These are phyloP conservation scores for Agaricus sinodeliciosus DNA, from an alignment of 768 basidiomycete genomes.

Conservation along the genomic window DNA sequence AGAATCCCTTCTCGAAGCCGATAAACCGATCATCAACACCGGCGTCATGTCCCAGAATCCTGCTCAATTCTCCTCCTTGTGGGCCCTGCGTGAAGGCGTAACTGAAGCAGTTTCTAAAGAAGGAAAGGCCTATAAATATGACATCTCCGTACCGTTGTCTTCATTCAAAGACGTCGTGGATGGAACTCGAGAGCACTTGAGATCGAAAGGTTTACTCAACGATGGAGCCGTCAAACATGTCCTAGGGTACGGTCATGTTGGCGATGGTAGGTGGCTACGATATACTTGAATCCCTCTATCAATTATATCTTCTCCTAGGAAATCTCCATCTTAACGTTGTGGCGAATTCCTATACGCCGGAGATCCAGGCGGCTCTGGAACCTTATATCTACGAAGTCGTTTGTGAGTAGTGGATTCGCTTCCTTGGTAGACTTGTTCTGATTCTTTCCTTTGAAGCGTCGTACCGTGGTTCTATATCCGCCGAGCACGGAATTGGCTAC, in stretches of 20 bases:
- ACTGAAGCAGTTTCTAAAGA: constrained; percentile 91
- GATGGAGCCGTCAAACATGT: constrained; percentile 77
- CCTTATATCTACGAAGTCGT: constrained; percentile 88
- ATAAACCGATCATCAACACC: constrained; percentile 73
- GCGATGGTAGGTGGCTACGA: constrained; percentile 63
- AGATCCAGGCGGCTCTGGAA: constrained; percentile 84
- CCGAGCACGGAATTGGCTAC: constrained; percentile 94
- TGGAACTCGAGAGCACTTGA: constrained; percentile 63
- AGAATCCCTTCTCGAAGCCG: constrained; percentile 68
- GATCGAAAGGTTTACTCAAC: constrained; percentile 60
- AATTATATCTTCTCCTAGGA: constrained; percentile 36
- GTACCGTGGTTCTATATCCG: constrained; percentile 87
- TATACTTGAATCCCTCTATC: not conserved
- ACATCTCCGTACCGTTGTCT: constrained; percentile 82
- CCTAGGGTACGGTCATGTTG: constrained; percentile 93
- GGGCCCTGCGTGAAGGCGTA: constrained; percentile 88
- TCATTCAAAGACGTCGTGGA: constrained; percentile 88
- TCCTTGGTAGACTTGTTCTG: not conserved
- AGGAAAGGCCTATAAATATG: constrained; percentile 96
- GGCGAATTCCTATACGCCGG: constrained; percentile 73
- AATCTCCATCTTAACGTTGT: constrained; percentile 93
- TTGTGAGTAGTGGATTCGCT: not conserved
- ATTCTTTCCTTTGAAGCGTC: constrained; percentile 37
- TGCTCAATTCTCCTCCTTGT: constrained; percentile 82
- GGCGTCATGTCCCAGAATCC: constrained; percentile 91